Base-by-base conservation (phyloP, 495 filamentous ascomycete species). In the Cudoniella acicularis region DNA sequence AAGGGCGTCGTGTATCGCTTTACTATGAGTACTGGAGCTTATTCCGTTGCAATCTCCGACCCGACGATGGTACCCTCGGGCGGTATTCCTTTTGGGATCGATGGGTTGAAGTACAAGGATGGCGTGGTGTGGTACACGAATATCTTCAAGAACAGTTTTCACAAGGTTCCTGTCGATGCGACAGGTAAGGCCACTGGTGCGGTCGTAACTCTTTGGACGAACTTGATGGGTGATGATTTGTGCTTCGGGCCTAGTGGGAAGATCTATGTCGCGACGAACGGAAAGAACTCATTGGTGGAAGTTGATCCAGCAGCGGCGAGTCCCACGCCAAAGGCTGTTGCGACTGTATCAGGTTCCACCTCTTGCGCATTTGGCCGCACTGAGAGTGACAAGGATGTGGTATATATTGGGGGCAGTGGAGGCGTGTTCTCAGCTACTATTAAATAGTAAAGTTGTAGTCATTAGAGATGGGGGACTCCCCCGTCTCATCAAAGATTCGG, bases 51-150 rank as follows among this genome's bases (percentile, higher is more conserved):
- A 1, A 62, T 78, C 20, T 58, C 60, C 10, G 70, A 78, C 56
- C 45, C 70, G 1, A 74, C 73, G 49, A 76, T 75, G 71, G 64
- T 64, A 0, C 69, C 74, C 3, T 63, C 71, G 30, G 70, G 68
- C 55, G 26, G 47, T 58, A 63, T 76, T 70, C 43, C 72, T 65
- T 68, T 68, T 53, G 63, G 71, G 58, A 68, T 72, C 59, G 69
- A 71, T 62, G 66, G 72, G n/a, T 64, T 74, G 50, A 67, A 68
- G 49, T 71, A 72, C 59, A 30, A 56, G 3, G 64, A 73, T 51
- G 66, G 68, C 24, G 61, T 61, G 10, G 57, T 77, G 0, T 77
- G 66, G 64, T 77, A 74, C 67, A 77, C 75, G 47, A 77, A 77
- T 61, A 72, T 77, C 63, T 74, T 74, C 61, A 68, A 64, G 60